These are phyloP conservation scores for Suillus placidus DNA, from an alignment of 768 basidiomycete species.

Conservation along the genomic window DNA sequence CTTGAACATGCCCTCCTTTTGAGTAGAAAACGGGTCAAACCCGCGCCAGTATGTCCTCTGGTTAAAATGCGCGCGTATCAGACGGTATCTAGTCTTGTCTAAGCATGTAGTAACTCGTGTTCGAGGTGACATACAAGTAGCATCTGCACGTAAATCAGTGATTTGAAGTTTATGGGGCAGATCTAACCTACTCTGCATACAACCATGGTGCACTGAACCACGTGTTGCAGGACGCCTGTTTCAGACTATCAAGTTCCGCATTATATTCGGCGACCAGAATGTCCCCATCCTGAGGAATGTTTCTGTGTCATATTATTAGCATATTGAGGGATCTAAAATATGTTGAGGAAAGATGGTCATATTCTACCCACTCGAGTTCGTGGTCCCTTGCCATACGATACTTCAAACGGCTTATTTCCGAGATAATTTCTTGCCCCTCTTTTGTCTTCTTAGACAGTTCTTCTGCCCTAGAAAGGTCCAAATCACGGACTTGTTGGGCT, in stretches of 20 bases:
- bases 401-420: conserved; percentile 74
- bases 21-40: conserved; percentile 81
- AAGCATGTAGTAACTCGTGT: conserved; percentile 7
- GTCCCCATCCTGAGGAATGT: conserved; percentile 76
- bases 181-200: conserved; percentile 80
- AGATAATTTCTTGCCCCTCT: conserved; percentile 83
- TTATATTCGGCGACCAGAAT: conserved; percentile 78
- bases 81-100: conserved; percentile 65
- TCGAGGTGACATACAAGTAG: conserved; percentile 57
- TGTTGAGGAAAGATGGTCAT: background rate
- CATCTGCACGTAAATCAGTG: conserved; percentile 47
- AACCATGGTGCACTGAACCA: conserved; percentile 97
- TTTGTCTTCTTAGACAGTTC: conserved; percentile 47
- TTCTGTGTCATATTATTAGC: conserved; percentile 41
- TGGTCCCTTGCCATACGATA: conserved; percentile 86
- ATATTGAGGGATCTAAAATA: background rate
- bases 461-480: conserved; percentile 24
- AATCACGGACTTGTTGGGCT: conserved; percentile 25
- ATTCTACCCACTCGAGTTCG: conserved; percentile 56
- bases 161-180: conserved; percentile 4
- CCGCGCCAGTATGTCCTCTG: conserved; percentile 67
- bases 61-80: conserved; percentile 73
- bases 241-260: conserved; percentile 58
- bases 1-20: conserved; percentile 82
- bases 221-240: conserved; percentile 52